phyloP scores from a whole-genome alignment of 805 yeast genomes.

The Candida xyloterini region DNA sequence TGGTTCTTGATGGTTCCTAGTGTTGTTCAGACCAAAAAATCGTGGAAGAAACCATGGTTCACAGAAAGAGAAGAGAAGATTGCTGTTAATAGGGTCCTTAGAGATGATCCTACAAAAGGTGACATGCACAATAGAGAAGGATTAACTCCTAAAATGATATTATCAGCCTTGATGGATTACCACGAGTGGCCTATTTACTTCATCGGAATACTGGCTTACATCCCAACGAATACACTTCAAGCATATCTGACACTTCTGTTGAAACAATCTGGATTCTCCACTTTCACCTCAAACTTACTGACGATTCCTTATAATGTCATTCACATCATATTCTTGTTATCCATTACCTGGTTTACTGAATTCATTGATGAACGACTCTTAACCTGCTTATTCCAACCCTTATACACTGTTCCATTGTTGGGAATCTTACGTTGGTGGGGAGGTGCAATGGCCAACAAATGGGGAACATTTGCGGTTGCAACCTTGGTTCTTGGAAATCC shows the following conservation, averaged over 20 bases:
- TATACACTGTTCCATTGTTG: slow-evolving; percentile 27
- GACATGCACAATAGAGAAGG: slow-evolving; percentile 64
- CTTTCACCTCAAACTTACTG: slow-evolving; percentile 50
- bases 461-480: slow-evolving; percentile 28
- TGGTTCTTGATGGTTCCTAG: slow-evolving; percentile 35
- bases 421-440: slow-evolving; percentile 29
- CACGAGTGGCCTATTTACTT: slow-evolving; percentile 55
- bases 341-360: slow-evolving; percentile 39
- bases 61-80: slow-evolving; percentile 55
- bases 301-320: slow-evolving; percentile 48
- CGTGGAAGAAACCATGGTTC: slow-evolving; percentile 38
- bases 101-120: slow-evolving; percentile 65
- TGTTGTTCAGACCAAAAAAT: slow-evolving; percentile 30
- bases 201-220: slow-evolving; percentile 40
- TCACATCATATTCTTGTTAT: slow-evolving; percentile 35
- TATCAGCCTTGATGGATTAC: slow-evolving; percentile 43
- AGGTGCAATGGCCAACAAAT: slow-evolving; percentile 25
- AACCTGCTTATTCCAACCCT: slow-evolving; percentile 23
- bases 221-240: slow-evolving; percentile 37
- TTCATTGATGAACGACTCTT: slow-evolving; percentile 28
- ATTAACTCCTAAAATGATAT: slow-evolving; percentile 39
- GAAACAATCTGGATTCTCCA: slow-evolving; percentile 48
- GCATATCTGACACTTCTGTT: slow-evolving; percentile 49
- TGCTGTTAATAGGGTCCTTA: slow-evolving; percentile 52
- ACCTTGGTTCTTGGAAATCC: slow-evolving; percentile 40